Percentiles rank a stretch among this genome's conserved stretches.
Evolutionary conservation across 2,329 filamentous ascomycete species (phyloP).

Genomic region (Pseudocercospora fuligena): DNA sequence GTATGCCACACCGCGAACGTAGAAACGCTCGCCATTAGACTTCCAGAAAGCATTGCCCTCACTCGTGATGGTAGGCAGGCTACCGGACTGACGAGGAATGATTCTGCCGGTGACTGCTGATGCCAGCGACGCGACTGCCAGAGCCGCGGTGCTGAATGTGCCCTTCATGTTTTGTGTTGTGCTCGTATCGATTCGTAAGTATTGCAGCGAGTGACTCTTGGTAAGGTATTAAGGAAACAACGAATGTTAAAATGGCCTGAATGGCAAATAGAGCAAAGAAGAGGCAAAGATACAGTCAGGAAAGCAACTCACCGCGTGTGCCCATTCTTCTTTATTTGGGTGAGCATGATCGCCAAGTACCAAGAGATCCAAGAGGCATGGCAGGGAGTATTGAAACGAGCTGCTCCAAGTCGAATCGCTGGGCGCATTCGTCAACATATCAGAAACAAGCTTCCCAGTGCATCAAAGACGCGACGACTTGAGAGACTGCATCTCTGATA

Average conservation of each 20-base stretch:
- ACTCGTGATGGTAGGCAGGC: conserved; percentile 31
- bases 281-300: background rate
- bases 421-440: conserved; percentile 4
- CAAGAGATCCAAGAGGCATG: conserved; percentile 14
- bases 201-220: conserved; percentile 7
- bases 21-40: conserved; percentile 62
- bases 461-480: conserved; percentile 4
- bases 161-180: conserved; percentile 27
- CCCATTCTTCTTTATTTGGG: conserved; percentile 4
- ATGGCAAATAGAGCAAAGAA: conserved; percentile 1
- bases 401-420: background rate
- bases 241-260: background rate
- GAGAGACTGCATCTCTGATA: background rate
- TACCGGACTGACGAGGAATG: conserved; percentile 27
- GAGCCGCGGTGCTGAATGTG: conserved; percentile 22
- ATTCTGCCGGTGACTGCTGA: conserved; percentile 19
- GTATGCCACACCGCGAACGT: conserved; percentile 64
- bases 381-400: conserved; percentile 4
- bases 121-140: conserved; percentile 28
- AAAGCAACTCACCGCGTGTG: background rate
- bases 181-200: background rate
- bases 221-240: conserved; percentile 5
- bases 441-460: background rate
- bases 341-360: conserved; percentile 4
- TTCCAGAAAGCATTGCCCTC: conserved; percentile 59